Conservation (phyloP, 2,329 filamentous ascomycete genomes). For the Sporothrix globosa region DNA sequence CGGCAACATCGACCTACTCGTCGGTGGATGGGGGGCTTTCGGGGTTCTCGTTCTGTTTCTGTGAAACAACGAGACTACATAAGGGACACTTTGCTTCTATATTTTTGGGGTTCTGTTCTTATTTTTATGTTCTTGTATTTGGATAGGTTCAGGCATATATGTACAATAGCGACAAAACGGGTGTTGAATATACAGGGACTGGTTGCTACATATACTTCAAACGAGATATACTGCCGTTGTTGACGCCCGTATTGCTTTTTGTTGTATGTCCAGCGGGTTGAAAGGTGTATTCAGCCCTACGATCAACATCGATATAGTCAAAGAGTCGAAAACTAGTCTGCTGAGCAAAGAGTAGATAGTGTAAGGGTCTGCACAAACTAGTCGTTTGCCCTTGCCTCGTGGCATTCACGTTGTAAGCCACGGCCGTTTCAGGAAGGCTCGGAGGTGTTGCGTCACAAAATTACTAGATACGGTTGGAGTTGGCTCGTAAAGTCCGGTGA, state of each 20-base stretch:
- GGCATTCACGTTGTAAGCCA: not conserved
- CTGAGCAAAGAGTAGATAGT: no score
- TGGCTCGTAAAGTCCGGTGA: constrained; percentile 18
- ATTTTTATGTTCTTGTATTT: not conserved
- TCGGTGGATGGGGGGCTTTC: constrained; percentile 1
- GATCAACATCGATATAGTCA: constrained; percentile 14
- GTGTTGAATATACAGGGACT: constrained; percentile 6
- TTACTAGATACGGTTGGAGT: constrained; percentile 10
- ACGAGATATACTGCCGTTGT: not conserved
- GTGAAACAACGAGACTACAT: constrained; percentile 4
- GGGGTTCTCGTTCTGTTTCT: constrained; percentile 18
- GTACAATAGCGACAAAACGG: not conserved
- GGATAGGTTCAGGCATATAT: not conserved
- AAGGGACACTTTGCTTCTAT: not conserved
- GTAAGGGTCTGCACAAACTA: not conserved
- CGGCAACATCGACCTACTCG: not conserved
- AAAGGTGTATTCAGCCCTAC: not conserved
- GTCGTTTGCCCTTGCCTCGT: constrained; percentile 13
- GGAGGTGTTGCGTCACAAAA: not conserved
- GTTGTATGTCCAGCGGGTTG: no score
- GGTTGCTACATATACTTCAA: not conserved
- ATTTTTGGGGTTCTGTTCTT: not conserved
- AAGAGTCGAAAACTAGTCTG: not conserved
- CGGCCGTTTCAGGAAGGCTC: not conserved
- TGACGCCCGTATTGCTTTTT: no score